These are phyloP conservation scores for Serendipita sp. DNA, from an alignment of 1,284 basidiomycete species.

Conservation along the genomic window DNA sequence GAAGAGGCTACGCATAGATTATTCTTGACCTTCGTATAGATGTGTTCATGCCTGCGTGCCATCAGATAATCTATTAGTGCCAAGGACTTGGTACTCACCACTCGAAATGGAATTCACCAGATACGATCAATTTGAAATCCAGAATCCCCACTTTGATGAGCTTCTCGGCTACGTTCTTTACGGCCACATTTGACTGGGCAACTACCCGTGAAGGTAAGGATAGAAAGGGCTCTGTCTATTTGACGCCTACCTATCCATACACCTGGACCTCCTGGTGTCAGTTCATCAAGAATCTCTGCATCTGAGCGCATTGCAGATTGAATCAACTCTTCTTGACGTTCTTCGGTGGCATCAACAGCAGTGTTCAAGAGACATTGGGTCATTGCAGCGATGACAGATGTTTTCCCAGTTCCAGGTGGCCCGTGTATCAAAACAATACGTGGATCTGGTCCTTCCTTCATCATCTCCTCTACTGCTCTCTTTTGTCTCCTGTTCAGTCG, in stretches of 20 bases:
- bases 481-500: neutral
- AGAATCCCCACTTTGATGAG: conserved; percentile 1
- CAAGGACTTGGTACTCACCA: neutral
- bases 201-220: neutral
- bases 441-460: neutral
- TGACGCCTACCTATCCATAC: neutral
- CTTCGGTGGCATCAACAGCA: neutral
- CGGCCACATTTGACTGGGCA: conserved; percentile 2
- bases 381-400: neutral
- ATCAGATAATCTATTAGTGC: neutral
- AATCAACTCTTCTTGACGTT: neutral
- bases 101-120: conserved; percentile 7
- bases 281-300: neutral
- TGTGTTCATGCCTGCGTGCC: conserved; percentile 4
- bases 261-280: neutral
- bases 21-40: neutral
- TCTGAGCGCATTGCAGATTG: neutral
- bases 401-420: conserved; percentile 6
- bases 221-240: too few species aligned
- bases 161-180: conserved; percentile 5
- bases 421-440: conserved; percentile 2
- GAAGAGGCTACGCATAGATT: neutral
- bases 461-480: neutral
- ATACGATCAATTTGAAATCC: conserved; percentile 4
- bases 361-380: neutral